Evolutionary conservation across 2,329 filamentous ascomycete species (phyloP), one percentile per base, ranked within the genome.

Genomic region (Alternaria triticina): DNA sequence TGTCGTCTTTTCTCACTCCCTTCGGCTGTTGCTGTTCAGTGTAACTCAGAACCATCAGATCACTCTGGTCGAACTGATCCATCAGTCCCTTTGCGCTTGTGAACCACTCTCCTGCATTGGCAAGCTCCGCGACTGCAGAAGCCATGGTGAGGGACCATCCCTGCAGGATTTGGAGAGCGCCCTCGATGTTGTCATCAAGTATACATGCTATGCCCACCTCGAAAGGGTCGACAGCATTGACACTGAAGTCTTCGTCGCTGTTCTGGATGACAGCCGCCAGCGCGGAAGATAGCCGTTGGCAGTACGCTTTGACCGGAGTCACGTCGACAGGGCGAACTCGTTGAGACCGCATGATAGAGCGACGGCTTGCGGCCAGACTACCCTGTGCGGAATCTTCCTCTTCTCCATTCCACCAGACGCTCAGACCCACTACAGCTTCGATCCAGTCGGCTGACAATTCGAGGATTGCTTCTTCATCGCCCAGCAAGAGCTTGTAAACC

Each of bases 391-490:
- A 69, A 1, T 83, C 81, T 13, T 84, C 83, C 10, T 89, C 86
- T 63, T 89, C 87, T 64, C 96, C 93, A 75, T 97, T 91, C 94
- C 94, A 97, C 95, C 95, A 98, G 6, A 91, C 90, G 30, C 94
- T 90, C 54, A 98, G 83, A 2, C 90, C 92, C 63, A 97, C 82
- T 0, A 90, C 91, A 0, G 93, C 94, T 82, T 98, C 95, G 55
- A 95, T 89, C 95, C 95, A 98, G 79, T 97, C 94, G 74, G 95
- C 90, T 1, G 94, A 88, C 47, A 89, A 88, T 50, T 89, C 87
- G 64, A 96, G 83, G 56, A 97, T 92, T 20, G 93, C 89, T 36
- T 90, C 87, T 10, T 89, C 85, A 67, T 91, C 88, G 36, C 95
- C 94, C 5, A 96, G 86, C 2, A 96, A 82, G 64, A 97, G 90